Evolutionary conservation across 2,329 filamentous ascomycete species (phyloP).

Genomic region (Blastomyces parvus): DNA sequence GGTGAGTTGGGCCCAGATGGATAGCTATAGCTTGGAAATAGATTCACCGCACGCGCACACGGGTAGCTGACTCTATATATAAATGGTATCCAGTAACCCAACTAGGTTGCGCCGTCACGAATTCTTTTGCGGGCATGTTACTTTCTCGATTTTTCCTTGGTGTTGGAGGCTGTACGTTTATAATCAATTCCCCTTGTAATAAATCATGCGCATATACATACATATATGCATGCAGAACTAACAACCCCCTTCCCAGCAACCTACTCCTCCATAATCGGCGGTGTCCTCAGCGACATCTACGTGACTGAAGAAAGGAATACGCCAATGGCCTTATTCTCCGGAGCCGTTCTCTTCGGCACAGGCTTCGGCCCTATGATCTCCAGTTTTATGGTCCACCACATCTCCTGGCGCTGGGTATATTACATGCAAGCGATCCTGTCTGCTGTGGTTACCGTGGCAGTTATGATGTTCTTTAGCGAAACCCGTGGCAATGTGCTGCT

Average conservation of each 20-base stretch:
- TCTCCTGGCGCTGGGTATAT: constrained; percentile 77
- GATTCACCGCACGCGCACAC: neutral
- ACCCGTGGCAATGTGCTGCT: constrained; percentile 73
- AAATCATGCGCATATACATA: neutral
- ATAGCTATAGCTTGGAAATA: neutral
- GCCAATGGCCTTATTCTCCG: constrained; percentile 84
- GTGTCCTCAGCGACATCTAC: constrained; percentile 81
- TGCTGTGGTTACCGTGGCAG: constrained; percentile 51
- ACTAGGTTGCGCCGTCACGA: constrained; percentile 62
- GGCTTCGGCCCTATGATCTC: constrained; percentile 66
- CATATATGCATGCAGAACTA: neutral
- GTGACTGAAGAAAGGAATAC: constrained; percentile 69
- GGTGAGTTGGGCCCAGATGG: constrained; percentile 25
- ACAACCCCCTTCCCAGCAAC: constrained; percentile 31
- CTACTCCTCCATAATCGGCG: constrained; percentile 87
- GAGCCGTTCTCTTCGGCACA: constrained; percentile 65
- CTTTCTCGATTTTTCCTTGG: constrained; percentile 67
- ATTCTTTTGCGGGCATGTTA: constrained; percentile 62
- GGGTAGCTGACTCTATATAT: constrained; percentile 11
- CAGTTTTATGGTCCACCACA: constrained; percentile 57
- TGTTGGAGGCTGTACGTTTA: constrained; percentile 57
- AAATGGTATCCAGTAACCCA: constrained; percentile 44
- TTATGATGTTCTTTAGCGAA: constrained; percentile 66
- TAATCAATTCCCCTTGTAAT: constrained; percentile 2
- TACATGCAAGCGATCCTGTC: constrained; percentile 71